Conservation (phyloP, 164 flowering plant species). For the Magnolia changhungtana region DNA sequence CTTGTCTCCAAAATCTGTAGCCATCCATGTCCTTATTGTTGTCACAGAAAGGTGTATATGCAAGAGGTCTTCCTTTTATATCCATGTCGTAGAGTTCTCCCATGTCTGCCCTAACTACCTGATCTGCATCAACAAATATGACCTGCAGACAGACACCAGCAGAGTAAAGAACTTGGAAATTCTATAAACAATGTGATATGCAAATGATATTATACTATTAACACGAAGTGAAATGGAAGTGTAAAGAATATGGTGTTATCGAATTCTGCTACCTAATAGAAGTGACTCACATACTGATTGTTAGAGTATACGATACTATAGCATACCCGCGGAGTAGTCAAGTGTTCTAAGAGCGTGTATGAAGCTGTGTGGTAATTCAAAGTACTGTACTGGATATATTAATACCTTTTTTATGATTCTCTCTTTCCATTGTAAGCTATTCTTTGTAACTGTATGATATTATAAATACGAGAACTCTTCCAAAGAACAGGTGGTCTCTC, state of each 20-base stretch:
- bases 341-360: too few relatives aligned
- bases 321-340: too few relatives aligned
- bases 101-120: conserved; percentile 90
- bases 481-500: too few relatives aligned
- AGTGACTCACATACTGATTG: too few relatives aligned
- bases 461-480: too few relatives aligned
- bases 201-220: neutral
- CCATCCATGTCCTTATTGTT: conserved; percentile 99
- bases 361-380: too few relatives aligned
- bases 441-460: too few relatives aligned
- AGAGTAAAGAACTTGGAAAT: conserved; percentile 1
- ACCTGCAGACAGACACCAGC: conserved; percentile 51
- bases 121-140: conserved; percentile 99
- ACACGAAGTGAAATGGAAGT: neutral
- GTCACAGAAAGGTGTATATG: conserved; percentile 96
- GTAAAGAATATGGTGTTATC: neutral
- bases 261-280: neutral
- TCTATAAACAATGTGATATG: neutral
- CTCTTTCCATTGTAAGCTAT: too few relatives aligned
- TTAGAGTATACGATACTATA: too few relatives aligned
- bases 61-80: conserved; percentile 86
- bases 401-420: too few relatives aligned
- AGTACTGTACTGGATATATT: too few relatives aligned
- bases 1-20: conserved; percentile 98
- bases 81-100: conserved; percentile 99